Conservation (phyloP, 108 stramenopile species). For the Pseudonitzschia multiseries region DNA sequence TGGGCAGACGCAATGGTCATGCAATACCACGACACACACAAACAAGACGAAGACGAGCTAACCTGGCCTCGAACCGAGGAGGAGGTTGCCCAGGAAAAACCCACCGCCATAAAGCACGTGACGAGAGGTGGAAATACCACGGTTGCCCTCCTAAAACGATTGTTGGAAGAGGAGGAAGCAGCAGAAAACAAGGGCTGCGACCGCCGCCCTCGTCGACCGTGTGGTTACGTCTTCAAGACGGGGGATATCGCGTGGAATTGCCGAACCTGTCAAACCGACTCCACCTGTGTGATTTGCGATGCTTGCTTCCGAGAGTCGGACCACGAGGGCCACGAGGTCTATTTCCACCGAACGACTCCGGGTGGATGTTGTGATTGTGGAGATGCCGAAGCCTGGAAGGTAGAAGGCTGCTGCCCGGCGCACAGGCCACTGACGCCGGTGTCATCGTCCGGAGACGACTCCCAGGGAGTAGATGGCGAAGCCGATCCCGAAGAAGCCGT, state of each 20-base stretch:
- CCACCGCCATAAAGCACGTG: not conserved
- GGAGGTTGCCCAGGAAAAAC: slow-evolving; percentile 16
- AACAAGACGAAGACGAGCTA: slow-evolving; percentile 19
- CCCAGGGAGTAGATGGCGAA: not conserved
- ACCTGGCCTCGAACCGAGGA: slow-evolving; percentile 22
- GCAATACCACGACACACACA: slow-evolving; percentile 37
- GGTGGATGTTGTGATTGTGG: slow-evolving; percentile 99
- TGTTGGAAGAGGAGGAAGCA: slow-evolving; percentile 26
- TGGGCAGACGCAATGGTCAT: slow-evolving; percentile 86
- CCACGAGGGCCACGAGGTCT: slow-evolving; percentile 97
- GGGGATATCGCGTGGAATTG: slow-evolving; percentile 99
- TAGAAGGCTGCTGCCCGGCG: slow-evolving; percentile 81
- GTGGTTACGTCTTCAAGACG: slow-evolving; percentile 94
- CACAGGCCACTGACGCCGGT: slow-evolving; percentile 61
- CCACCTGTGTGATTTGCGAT: slow-evolving; percentile 97
- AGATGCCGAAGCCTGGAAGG: slow-evolving; percentile 95
- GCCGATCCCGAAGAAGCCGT: slow-evolving; percentile 59
- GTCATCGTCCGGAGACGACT: not conserved
- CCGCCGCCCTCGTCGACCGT: slow-evolving; percentile 52
- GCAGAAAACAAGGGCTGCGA: not conserved
- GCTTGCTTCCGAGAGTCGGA: slow-evolving; percentile 85
- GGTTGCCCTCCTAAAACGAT: slow-evolving; percentile 22
- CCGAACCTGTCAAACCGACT: slow-evolving; percentile 94
- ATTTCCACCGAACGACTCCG: slow-evolving; percentile 94
- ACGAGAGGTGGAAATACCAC: slow-evolving; percentile 20